phyloP scores from a whole-genome alignment of 345 rosid species.

The Citrus hindsii region DNA sequence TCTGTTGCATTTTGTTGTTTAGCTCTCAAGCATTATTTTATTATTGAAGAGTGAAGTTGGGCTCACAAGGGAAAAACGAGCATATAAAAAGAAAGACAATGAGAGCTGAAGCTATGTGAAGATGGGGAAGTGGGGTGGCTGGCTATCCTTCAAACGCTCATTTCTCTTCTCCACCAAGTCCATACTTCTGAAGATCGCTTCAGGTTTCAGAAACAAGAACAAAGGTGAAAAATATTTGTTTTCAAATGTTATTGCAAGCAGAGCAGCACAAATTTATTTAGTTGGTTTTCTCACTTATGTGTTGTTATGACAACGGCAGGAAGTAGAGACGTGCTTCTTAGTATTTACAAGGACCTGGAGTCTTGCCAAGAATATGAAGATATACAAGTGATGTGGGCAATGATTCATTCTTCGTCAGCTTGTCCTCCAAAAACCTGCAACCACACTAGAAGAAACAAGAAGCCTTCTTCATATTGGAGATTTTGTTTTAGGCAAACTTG shows the following conservation, averaged over 20 bases:
- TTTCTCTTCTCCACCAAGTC: constrained; percentile 31
- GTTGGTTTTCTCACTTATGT: not conserved
- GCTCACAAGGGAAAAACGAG: not conserved
- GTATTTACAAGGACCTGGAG: constrained; percentile 57
- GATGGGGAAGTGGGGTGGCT: constrained; percentile 36
- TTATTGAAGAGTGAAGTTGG: constrained; percentile 3
- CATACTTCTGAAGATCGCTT: constrained; percentile 32
- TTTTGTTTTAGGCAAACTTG: constrained; percentile 32
- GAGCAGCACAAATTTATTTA: not conserved
- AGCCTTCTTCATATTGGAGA: constrained; percentile 19
- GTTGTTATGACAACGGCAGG: constrained; percentile 24
- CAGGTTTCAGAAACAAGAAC: constrained; percentile 28
- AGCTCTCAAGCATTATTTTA: constrained; percentile 20
- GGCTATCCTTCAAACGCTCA: constrained; percentile 33
- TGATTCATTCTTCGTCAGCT: constrained; percentile 58
- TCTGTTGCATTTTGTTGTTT: constrained; percentile 29
- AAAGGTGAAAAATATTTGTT: constrained; percentile 33
- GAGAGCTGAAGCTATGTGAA: constrained; percentile 9
- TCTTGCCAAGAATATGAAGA: constrained; percentile 54
- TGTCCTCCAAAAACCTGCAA: constrained; percentile 9
- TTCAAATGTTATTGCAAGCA: not conserved
- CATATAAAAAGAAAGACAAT: constrained; percentile 9
- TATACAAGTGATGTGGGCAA: constrained; percentile 64
- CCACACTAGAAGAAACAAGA: constrained; percentile 17
- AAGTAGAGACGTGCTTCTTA: constrained; percentile 30